Evolutionary conservation across 2,329 filamentous ascomycete species (phyloP), one percentile per base, ranked within the genome.

Genomic region (Beauveria rudraprayagi): DNA sequence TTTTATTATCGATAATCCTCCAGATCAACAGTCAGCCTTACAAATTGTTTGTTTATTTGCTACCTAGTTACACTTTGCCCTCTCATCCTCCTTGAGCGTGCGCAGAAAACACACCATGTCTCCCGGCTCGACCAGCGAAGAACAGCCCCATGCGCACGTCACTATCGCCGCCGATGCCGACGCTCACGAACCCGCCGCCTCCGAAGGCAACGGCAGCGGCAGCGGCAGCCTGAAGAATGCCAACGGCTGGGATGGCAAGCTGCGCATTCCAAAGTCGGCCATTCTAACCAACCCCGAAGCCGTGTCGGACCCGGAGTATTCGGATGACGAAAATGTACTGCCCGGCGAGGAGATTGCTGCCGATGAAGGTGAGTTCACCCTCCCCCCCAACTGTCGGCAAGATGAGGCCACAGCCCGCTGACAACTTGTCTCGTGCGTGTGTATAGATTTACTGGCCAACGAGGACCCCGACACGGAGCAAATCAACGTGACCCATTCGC

Each of bases 401-500:
- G 34, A 37, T 37, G 34, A 37, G 11, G 34, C 34, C 34, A 37
- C 34, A 37, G 11, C 34, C 46, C 22, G 26, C 44, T 43, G 30
- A 46, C 40, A 37, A 37, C 34, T 37, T 37, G 30, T 30, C 9
- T 11, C 5, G 30, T 14, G 30, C 10, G 30, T 34, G 7, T 34
- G 19, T 56, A 19, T 67, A 86, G 84, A 87, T 68, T 75, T 87
- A 1, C 78, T 87, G 44, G 81, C 86, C 63, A 80, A 80, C 66
- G 84, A 87, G 71, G 81, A 83, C 63, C 73, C 76, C 43, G 80
- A 86, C 41, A 82, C 79, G 1, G 79, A 92, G 76, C 91, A 96
- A 69, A 93, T 99, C 69, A 90, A 94, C 70, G 86, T 92, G 63
- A 87, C 92, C n/a, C 93, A 97, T 73, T 89, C 89, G 60, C 90